Base-by-base conservation (phyloP, 306 rosid species). In the Mimosa pudica region DNA sequence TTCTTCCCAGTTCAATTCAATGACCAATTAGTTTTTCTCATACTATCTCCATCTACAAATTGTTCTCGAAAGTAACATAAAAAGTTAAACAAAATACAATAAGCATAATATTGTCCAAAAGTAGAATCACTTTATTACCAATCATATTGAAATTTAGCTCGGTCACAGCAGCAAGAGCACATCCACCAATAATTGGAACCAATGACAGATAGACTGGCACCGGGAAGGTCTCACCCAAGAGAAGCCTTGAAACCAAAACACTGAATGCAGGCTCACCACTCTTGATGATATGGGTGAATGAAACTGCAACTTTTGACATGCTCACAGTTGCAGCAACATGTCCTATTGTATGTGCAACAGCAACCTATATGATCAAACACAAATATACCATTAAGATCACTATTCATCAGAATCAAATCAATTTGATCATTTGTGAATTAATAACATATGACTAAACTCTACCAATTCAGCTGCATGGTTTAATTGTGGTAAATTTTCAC, bases 231-330 rank as follows among this genome's bases (percentile, higher is more conserved):
- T 95, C 99, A 4, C 99, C 99, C 86, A 95, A 84, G 80, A 95
- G 32, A 75, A 95, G 81, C 81, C 97, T 91, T 0, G 99, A 95
- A 81, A 95, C 99, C 88, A 95, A 77, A 18, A 92, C 99, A 70
- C 94, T 95, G 24, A 95, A 95, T 76, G 99, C 99, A 79, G 99
- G 99, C 82, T 95, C 99, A 63, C 99, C 99, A 83, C 99, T 95
- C 92, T 95, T 95, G 89, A 95, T 95, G 73, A 95, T 95, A 82
- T 95, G 99, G 13, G 99, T 95, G 86, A 95, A 95, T 30, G 99
- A 95, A 49, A 95, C 99, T 6, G 98, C 99, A 84, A 95, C 99
- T 90, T 95, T 95, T 36, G 99, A 95, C 99, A 95, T 92, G 72
- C 99, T 95, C 80, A 95, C 99, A 0, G 98, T 95, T 17, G 99